These are phyloP conservation scores for Suillus paluster DNA, from an alignment of 768 basidiomycete species.

Conservation along the genomic window DNA sequence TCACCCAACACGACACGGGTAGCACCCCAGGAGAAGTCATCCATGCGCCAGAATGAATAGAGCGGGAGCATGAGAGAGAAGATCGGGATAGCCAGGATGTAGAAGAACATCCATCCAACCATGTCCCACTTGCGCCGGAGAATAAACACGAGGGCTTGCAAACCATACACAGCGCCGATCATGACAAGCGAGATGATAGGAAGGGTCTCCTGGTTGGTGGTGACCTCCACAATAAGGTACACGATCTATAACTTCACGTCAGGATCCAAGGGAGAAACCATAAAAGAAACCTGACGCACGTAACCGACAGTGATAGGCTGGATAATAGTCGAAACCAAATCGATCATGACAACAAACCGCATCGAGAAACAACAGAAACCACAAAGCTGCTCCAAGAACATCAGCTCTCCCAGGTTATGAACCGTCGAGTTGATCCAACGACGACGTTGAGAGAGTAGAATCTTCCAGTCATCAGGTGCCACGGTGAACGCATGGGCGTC, in stretches of 20 bases:
- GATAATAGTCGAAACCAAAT: conserved; percentile 84
- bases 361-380: conserved; percentile 99
- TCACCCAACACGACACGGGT: conserved; percentile 94
- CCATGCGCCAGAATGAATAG: conserved; percentile 98
- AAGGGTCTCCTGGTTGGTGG: conserved; percentile 64
- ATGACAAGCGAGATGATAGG: conserved; percentile 87
- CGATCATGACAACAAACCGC: conserved; percentile 98
- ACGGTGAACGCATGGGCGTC: conserved; percentile 95
- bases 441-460: conserved; percentile 93
- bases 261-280: not conserved
- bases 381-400: conserved; percentile 90
- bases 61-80: conserved; percentile 94
- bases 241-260: conserved; percentile 59
- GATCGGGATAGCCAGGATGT: conserved; percentile 90
- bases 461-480: conserved; percentile 94
- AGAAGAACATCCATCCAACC: conserved; percentile 97
- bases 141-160: conserved; percentile 91
- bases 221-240: conserved; percentile 85
- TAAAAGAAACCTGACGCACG: conserved; percentile 51
- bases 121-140: conserved; percentile 97
- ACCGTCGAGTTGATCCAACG: conserved; percentile 99
- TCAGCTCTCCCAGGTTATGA: conserved; percentile 92
- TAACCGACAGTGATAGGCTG: conserved; percentile 90
- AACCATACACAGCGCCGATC: conserved; percentile 93
- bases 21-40: conserved; percentile 95